These are phyloP conservation scores for Daldinia vernicosa DNA, from an alignment of 495 filamentous ascomycete species.

Conservation along the genomic window DNA sequence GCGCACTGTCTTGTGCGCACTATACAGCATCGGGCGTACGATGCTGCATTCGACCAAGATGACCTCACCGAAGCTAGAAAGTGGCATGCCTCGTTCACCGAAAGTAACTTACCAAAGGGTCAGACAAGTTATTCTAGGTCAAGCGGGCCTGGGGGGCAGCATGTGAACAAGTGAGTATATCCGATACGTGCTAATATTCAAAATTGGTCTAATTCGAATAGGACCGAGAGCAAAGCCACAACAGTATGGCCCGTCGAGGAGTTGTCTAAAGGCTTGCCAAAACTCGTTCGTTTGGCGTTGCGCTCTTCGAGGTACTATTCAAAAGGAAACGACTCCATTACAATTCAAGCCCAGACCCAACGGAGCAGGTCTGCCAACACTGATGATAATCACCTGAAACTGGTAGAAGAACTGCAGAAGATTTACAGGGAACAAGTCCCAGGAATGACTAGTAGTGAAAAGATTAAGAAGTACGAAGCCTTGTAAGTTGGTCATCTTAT, in stretches of 20 bases:
- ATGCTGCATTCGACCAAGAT: slow-evolving; percentile 57
- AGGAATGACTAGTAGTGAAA: slow-evolving; percentile 48
- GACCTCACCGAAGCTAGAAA: slow-evolving; percentile 74
- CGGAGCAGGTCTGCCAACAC: slow-evolving; percentile 57
- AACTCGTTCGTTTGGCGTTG: slow-evolving; percentile 69
- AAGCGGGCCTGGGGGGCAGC: slow-evolving; percentile 93
- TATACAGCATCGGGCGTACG: slow-evolving; percentile 49
- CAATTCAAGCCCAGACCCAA: slow-evolving; percentile 55
- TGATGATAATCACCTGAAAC: slow-evolving; percentile 55
- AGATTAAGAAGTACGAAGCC: slow-evolving; percentile 52
- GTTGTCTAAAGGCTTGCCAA: slow-evolving; percentile 71
- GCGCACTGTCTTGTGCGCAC: slow-evolving; percentile 18
- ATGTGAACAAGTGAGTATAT: slow-evolving; percentile 86
- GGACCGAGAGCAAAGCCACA: slow-evolving; percentile 93
- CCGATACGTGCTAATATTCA: background rate
- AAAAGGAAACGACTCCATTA: slow-evolving; percentile 64
- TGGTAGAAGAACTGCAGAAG: slow-evolving; percentile 62
- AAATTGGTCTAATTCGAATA: slow-evolving; percentile 49
- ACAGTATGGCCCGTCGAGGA: slow-evolving; percentile 66
- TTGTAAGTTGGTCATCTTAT: slow-evolving; percentile 41
- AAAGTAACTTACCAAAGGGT: slow-evolving; percentile 71
- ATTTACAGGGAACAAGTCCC: slow-evolving; percentile 66
- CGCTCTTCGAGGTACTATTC: slow-evolving; percentile 75
- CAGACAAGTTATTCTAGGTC: slow-evolving; percentile 81
- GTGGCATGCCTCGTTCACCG: slow-evolving; percentile 76